A percentile compares a stretch with the other conserved stretches of the same genome.
These are phyloP conservation scores for Pseudotulostoma volvatum DNA, from an alignment of 495 filamentous ascomycete species.

Conservation along the genomic window DNA sequence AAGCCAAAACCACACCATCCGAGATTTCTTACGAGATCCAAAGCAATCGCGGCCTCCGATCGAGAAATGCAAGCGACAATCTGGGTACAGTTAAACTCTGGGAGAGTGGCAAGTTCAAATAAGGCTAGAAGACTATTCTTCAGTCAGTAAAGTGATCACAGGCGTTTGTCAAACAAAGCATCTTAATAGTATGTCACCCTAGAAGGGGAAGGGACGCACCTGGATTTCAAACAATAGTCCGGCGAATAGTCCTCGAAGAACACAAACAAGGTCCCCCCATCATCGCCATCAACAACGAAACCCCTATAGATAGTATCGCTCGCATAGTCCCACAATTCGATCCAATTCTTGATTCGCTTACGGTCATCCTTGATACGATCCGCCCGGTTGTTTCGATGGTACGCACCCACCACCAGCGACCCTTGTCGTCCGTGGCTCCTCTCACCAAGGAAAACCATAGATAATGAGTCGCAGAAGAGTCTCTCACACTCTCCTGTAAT, in stretches of 20 bases:
- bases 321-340: constrained; percentile 84
- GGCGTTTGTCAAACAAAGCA: too few relatives aligned
- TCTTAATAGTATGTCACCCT: neutral
- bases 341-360: constrained; percentile 34
- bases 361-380: constrained; percentile 12
- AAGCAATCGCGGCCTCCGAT: constrained; percentile 36
- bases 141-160: neutral
- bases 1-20: constrained; percentile 87
- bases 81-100: constrained; percentile 53
- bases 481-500: constrained; percentile 99
- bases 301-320: constrained; percentile 70
- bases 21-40: constrained; percentile 57
- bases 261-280: constrained; percentile 62
- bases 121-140: constrained; percentile 61
- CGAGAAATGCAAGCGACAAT: constrained; percentile 72
- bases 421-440: constrained; percentile 44
- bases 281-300: constrained; percentile 48
- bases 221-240: constrained; percentile 66
- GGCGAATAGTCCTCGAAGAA: constrained; percentile 63
- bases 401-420: constrained; percentile 66
- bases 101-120: constrained; percentile 63
- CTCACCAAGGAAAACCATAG: constrained; percentile 89
- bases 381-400: constrained; percentile 18
- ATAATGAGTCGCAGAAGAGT: constrained; percentile 93
- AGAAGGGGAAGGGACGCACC: constrained; percentile 38